These are phyloP conservation scores for Eutrema yunnanense DNA, from an alignment of 345 rosid species.

Conservation along the genomic window DNA sequence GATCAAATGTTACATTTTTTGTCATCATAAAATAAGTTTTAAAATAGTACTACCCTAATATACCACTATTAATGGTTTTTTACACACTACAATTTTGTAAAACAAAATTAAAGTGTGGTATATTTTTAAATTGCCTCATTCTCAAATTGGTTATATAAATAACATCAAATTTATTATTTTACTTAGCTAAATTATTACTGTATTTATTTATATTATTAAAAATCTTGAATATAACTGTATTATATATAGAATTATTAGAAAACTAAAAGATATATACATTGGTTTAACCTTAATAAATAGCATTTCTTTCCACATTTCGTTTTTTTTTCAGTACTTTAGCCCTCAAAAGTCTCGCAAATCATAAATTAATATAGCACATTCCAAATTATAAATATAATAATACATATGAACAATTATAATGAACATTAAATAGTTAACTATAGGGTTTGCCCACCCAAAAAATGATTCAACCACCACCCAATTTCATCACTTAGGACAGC, in stretches of 20 bases:
- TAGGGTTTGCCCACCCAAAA: conserved; percentile 9
- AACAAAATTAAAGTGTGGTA: no score
- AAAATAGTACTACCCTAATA: neutral
- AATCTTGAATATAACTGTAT: neutral
- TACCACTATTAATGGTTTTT: no score
- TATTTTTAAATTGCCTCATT: no score
- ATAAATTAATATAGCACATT: neutral
- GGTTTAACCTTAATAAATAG: neutral
- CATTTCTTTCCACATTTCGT: neutral
- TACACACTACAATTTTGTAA: no score
- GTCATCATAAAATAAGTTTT: neutral
- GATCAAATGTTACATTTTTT: neutral
- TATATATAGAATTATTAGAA: neutral
- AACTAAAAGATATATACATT: neutral
- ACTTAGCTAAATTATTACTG: neutral
- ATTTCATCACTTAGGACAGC: conserved; percentile 27
- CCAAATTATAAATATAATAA: neutral
- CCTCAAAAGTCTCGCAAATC: neutral
- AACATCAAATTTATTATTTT: neutral
- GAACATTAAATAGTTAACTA: conserved; percentile 1
- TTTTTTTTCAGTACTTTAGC: neutral
- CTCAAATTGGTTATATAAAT: neutral
- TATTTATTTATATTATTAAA: neutral
- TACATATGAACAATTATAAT: neutral
- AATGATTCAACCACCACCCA: conserved; percentile 30